Evolutionary conservation across 768 basidiomycete species (phyloP).

Genomic region (Galerina marginata): DNA sequence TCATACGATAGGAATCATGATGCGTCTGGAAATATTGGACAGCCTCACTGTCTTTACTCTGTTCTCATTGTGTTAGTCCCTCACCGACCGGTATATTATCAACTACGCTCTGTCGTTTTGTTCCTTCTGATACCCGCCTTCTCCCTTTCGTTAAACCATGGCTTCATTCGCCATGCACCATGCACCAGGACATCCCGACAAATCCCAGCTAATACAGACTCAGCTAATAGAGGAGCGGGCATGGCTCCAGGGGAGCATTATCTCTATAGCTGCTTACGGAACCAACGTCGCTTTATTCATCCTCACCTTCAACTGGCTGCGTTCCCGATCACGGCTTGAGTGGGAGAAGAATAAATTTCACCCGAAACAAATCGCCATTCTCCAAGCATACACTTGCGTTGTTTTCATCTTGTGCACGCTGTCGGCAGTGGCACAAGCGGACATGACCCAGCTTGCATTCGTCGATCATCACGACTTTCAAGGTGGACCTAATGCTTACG

Average conservation of each 20-base stretch:
- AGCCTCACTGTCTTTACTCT: no score
- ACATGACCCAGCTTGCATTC: constrained; percentile 18
- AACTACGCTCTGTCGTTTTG: no score
- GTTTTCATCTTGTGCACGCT: constrained; percentile 21
- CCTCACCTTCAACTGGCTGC: constrained; percentile 13
- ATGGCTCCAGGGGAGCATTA: constrained; percentile 21
- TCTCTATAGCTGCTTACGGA: constrained; percentile 19
- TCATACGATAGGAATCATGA: no score
- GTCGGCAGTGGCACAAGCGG: constrained; percentile 12
- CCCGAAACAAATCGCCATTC: neutral
- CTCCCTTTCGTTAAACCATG: no score
- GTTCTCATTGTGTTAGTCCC: no score
- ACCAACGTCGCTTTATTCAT: constrained; percentile 20
- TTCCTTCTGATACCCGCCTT: no score
- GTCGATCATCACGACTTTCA: constrained; percentile 10
- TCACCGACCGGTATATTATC: no score
- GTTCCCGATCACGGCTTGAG: constrained; percentile 6
- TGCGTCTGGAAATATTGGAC: no score
- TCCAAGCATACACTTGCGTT: constrained; percentile 17
- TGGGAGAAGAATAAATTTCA: neutral
- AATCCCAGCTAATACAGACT: no score
- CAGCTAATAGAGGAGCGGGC: neutral
- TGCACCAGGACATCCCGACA: no score
- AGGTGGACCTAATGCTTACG: constrained; percentile 9
- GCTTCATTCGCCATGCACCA: no score